Percentiles rank a stretch among this genome's conserved stretches.
Evolutionary conservation across 331 rosid species (phyloP).

Genomic region (Stylosanthes scabra): DNA sequence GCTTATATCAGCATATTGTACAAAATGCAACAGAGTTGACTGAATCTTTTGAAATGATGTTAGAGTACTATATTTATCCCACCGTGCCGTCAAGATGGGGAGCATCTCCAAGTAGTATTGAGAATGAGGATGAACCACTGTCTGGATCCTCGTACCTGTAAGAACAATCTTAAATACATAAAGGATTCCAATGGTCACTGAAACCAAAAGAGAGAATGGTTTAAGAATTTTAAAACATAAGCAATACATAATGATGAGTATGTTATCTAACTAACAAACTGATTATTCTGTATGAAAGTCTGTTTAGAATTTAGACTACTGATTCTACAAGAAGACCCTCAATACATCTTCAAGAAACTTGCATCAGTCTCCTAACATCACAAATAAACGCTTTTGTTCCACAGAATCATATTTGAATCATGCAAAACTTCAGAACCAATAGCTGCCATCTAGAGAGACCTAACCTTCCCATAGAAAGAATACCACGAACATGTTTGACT

Average conservation of each 20-base stretch:
- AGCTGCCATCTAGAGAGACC: slow-evolving; percentile 24
- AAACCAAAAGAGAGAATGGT: slow-evolving; percentile 28
- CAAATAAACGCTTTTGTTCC: slow-evolving; percentile 10
- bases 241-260: slow-evolving; percentile 27
- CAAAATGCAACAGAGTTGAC: slow-evolving; percentile 26
- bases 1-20: slow-evolving; percentile 35
- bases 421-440: neutral
- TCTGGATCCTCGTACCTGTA: slow-evolving; percentile 78
- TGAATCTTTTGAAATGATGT: slow-evolving; percentile 35
- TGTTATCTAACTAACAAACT: neutral
- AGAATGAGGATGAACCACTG: slow-evolving; percentile 89
- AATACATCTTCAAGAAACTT: slow-evolving; percentile 29
- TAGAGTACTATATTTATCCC: slow-evolving; percentile 30
- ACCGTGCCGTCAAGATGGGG: slow-evolving; percentile 96
- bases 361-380: slow-evolving; percentile 1
- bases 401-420: slow-evolving; percentile 1
- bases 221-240: slow-evolving; percentile 4
- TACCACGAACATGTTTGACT: slow-evolving; percentile 91
- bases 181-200: slow-evolving; percentile 11
- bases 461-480: slow-evolving; percentile 99
- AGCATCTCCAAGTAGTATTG: slow-evolving; percentile 88
- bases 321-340: neutral
- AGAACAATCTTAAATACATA: slow-evolving; percentile 18
- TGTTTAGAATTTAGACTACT: neutral
- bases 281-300: neutral